A percentile compares a stretch with the other conserved stretches of the same genome.
These are phyloP conservation scores for Fusarium guadeloupense DNA, from an alignment of 2,329 filamentous ascomycete species.

Conservation along the genomic window DNA sequence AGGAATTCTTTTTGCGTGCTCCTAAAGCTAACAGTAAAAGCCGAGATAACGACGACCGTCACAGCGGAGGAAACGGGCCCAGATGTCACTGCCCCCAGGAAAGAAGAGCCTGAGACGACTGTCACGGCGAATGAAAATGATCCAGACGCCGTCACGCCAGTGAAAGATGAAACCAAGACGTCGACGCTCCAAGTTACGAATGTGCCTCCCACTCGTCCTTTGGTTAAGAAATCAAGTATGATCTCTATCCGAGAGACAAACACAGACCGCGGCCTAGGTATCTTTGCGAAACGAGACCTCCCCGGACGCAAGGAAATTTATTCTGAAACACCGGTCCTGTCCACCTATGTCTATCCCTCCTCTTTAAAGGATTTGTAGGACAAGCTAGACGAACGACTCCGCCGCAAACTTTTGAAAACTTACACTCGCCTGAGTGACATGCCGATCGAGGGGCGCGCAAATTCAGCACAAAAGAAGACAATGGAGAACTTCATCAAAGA, in stretches of 20 bases:
- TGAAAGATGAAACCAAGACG: too few species aligned
- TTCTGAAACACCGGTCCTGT: slow-evolving; percentile 28
- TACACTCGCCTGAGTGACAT: slow-evolving; percentile 31
- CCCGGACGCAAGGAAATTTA: slow-evolving; percentile 23
- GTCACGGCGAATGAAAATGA: too few species aligned
- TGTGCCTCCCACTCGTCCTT: too few species aligned
- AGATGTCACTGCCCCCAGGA: background rate
- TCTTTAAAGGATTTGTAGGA: slow-evolving; percentile 27
- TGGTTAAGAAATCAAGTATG: background rate
- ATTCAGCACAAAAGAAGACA: background rate
- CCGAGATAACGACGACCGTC: too few species aligned
- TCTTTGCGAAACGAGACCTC: slow-evolving; percentile 32
- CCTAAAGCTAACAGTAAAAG: too few species aligned
- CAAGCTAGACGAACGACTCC: background rate
- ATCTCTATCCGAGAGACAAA: slow-evolving; percentile 15
- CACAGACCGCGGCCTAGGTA: slow-evolving; percentile 19
- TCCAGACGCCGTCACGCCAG: too few species aligned
- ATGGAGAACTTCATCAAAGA: background rate
- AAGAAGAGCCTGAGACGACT: background rate
- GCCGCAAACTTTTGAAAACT: background rate
- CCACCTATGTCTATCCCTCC: slow-evolving; percentile 2
- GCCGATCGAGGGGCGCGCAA: background rate
- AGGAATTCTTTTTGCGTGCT: too few species aligned
- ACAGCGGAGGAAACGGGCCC: too few species aligned
- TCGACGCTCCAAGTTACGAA: too few species aligned